Percentiles rank a stretch among this genome's conserved stretches.
These are phyloP conservation scores for Zymoseptoria tritici DNA, from an alignment of 2,329 filamentous ascomycete species.

Conservation along the genomic window DNA sequence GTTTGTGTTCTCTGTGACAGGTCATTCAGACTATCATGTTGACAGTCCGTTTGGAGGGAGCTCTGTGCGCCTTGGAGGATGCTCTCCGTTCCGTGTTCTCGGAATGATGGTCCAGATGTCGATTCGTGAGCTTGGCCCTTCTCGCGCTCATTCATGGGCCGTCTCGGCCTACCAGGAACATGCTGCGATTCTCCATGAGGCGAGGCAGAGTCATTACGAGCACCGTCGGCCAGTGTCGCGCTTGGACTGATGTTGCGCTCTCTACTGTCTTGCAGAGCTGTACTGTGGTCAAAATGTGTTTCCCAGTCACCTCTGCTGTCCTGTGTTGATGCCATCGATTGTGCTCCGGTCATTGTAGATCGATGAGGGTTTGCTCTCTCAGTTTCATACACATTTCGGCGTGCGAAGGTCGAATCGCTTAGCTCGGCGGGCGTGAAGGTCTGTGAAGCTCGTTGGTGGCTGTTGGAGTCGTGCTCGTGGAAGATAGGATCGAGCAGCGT, in stretches of 20 bases:
- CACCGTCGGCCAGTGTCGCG: neutral
- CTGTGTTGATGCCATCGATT: neutral
- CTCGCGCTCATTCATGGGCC: neutral
- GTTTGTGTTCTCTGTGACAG: slow-evolving; percentile 4
- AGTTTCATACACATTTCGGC: neutral
- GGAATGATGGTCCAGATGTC: neutral
- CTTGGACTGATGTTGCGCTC: neutral
- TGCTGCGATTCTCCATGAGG: neutral
- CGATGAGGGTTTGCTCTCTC: neutral
- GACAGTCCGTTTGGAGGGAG: neutral
- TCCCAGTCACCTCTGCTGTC: neutral
- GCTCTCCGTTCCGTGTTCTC: neutral
- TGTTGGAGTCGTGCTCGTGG: neutral
- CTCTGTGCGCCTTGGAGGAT: neutral
- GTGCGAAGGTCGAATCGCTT: neutral
- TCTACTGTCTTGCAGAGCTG: neutral
- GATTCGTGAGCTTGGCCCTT: neutral
- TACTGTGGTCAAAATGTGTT: neutral
- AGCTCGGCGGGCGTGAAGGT: neutral
- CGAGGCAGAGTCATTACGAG: neutral
- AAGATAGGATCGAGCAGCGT: neutral
- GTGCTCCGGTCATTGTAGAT: neutral
- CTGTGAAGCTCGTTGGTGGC: neutral
- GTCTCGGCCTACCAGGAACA: neutral
- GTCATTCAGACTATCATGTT: neutral